These are phyloP conservation scores for Rubia peregrina DNA, from an alignment of 305 asterid genomes.

Conservation along the genomic window DNA sequence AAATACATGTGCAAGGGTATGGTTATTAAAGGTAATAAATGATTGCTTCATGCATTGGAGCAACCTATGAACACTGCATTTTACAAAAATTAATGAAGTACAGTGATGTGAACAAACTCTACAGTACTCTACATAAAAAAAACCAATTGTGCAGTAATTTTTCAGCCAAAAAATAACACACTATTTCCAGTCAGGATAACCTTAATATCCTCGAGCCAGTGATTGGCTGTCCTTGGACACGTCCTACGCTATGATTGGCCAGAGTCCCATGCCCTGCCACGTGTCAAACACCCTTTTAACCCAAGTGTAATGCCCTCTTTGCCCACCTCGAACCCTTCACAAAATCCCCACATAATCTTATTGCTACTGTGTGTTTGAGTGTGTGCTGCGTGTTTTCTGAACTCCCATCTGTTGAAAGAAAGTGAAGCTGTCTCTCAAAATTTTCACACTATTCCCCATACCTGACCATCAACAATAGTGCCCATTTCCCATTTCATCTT, in stretches of 20 bases:
- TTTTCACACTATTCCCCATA: slow-evolving; percentile 27
- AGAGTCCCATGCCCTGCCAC: slow-evolving; percentile 28
- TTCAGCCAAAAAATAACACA: slow-evolving; percentile 18
- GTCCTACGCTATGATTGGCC: slow-evolving; percentile 78
- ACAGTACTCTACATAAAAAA: background rate
- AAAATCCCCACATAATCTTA: slow-evolving; percentile 47
- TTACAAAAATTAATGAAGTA: background rate
- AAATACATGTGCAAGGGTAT: too few relatives aligned
- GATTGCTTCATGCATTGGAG: background rate
- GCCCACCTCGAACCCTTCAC: slow-evolving; percentile 53
- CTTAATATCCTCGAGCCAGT: slow-evolving; percentile 71
- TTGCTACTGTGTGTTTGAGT: slow-evolving; percentile 31
- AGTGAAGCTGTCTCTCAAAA: slow-evolving; percentile 20
- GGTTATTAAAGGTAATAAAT: background rate
- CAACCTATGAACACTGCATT: background rate
- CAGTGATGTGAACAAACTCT: slow-evolving; percentile 4
- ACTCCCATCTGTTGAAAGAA: slow-evolving; percentile 15
- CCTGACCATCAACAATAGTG: slow-evolving; percentile 8
- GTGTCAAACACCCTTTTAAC: slow-evolving; percentile 27
- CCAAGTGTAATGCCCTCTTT: slow-evolving; percentile 38
- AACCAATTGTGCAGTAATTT: slow-evolving; percentile 23
- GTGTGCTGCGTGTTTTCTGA: slow-evolving; percentile 24
- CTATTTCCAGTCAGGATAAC: slow-evolving; percentile 39
- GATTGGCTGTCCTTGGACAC: slow-evolving; percentile 61
- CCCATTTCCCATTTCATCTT: background rate